Percentiles rank a stretch among this genome's conserved stretches.
These are phyloP conservation scores for Fragaria ananassa DNA, from an alignment of 306 rosid species.

Conservation along the genomic window DNA sequence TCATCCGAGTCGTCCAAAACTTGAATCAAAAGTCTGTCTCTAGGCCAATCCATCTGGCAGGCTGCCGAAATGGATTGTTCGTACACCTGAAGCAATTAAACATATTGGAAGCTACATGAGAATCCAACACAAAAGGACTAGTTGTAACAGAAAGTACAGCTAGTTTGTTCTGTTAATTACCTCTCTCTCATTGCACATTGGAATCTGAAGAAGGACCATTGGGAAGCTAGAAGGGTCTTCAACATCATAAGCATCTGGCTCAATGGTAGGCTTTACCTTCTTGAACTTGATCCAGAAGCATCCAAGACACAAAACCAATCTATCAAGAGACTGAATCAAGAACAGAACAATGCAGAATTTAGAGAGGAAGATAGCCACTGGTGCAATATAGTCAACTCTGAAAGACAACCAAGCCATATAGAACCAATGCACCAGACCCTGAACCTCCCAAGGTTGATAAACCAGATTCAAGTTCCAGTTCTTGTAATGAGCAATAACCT, in stretches of 20 bases:
- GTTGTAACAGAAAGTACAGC: background rate
- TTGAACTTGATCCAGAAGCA: conserved; percentile 92
- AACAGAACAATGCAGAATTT: conserved; percentile 81
- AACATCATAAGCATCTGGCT: conserved; percentile 47
- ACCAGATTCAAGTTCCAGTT: conserved; percentile 69
- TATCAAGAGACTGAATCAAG: conserved; percentile 87
- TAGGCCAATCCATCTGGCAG: conserved; percentile 95
- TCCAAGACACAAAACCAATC: conserved; percentile 75
- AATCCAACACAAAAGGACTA: background rate
- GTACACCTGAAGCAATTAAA: conserved; percentile 52
- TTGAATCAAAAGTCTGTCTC: conserved; percentile 71
- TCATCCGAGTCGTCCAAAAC: conserved; percentile 92
- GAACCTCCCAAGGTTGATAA: conserved; percentile 69
- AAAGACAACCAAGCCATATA: conserved; percentile 71
- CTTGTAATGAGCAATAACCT: conserved; percentile 74
- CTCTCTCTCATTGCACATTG: conserved; percentile 99
- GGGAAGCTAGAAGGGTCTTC: conserved; percentile 73
- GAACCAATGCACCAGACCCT: conserved; percentile 59
- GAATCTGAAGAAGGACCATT: conserved; percentile 92
- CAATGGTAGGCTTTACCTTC: conserved; percentile 69
- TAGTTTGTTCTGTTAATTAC: conserved; percentile 33
- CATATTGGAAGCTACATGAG: background rate
- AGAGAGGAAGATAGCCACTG: conserved; percentile 52
- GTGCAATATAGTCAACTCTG: conserved; percentile 79
- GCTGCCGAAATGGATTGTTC: conserved; percentile 86